A percentile compares a stretch with the other conserved stretches of the same genome.
phyloP scores from a whole-genome alignment of 768 basidiomycete genomes.

The Termitomyces sp. region DNA sequence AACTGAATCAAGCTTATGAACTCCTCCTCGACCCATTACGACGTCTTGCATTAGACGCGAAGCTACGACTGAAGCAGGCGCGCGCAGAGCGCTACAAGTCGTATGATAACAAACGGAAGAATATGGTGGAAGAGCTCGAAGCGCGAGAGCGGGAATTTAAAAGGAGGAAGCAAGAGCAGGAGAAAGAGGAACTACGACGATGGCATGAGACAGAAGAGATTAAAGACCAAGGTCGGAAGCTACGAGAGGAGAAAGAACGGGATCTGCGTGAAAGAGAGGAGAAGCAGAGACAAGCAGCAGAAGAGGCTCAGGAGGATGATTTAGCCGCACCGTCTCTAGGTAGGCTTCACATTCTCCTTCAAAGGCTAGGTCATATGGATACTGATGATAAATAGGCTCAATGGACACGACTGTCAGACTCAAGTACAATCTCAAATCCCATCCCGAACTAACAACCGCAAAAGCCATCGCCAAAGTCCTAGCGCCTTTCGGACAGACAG shows the following conservation, averaged over 20 bases:
- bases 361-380: conserved; percentile 2
- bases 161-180: conserved; percentile 58
- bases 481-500: conserved; percentile 54
- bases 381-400: conserved; percentile 30
- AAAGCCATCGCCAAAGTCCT: conserved; percentile 46
- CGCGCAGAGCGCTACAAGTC: conserved; percentile 62
- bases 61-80: conserved; percentile 64
- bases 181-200: conserved; percentile 46
- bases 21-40: conserved; percentile 76
- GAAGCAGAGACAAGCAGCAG: conserved; percentile 28
- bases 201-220: conserved; percentile 65
- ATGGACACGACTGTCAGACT: conserved; percentile 74
- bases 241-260: conserved; percentile 63
- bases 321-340: conserved; percentile 56
- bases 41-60: conserved; percentile 74
- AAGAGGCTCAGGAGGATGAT: conserved; percentile 29
- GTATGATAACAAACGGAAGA: conserved; percentile 70
- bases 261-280: conserved; percentile 39
- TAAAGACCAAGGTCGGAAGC: conserved; percentile 64
- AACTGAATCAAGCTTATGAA: conserved; percentile 76
- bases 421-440: conserved; percentile 56
- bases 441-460: conserved; percentile 50
- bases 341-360: conserved; percentile 15
- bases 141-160: conserved; percentile 73
- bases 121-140: conserved; percentile 71